A percentile compares a stretch with the other conserved stretches of the same genome.
Conservation (phyloP, 1,284 basidiomycete species). For the Golubevia pallescens region DNA sequence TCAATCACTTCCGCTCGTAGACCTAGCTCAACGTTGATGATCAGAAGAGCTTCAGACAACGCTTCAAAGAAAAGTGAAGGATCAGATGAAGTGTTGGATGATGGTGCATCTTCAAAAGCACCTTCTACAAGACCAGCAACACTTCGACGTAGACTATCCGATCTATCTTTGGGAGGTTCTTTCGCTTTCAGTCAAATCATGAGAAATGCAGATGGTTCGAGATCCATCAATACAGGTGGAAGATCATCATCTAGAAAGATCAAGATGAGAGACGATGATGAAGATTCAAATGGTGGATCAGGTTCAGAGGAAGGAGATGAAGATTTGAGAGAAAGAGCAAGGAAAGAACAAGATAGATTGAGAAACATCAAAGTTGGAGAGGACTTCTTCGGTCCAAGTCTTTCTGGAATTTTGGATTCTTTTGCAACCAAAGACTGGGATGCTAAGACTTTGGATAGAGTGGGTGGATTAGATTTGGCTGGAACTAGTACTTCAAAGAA, state of each 20-base stretch:
- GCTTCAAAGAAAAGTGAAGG: no score
- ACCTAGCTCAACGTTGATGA: no score
- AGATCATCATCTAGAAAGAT: slow-evolving; percentile 12
- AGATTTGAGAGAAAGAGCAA: slow-evolving; percentile 32
- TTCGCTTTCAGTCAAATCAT: slow-evolving; percentile 43
- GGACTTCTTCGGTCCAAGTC: slow-evolving; percentile 49
- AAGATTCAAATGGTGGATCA: slow-evolving; percentile 22
- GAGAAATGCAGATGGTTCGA: neutral
- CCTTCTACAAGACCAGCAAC: slow-evolving; percentile 20
- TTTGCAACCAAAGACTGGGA: slow-evolving; percentile 30
- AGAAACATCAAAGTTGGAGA: slow-evolving; percentile 52
- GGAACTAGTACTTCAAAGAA: no score
- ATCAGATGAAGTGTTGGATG: neutral
- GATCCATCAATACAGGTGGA: neutral
- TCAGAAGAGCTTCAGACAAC: no score
- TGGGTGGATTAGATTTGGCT: no score
- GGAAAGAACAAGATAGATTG: slow-evolving; percentile 49
- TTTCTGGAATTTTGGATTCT: slow-evolving; percentile 33
- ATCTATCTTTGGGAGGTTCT: slow-evolving; percentile 41
- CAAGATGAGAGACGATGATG: slow-evolving; percentile 23
- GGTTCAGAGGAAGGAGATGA: slow-evolving; percentile 29
- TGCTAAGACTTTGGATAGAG: no score
- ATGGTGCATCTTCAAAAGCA: neutral
- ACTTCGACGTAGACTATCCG: slow-evolving; percentile 30
- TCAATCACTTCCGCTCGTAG: neutral